Conservation (phyloP, 495 filamentous ascomycete species). For the Neurospora africana region DNA sequence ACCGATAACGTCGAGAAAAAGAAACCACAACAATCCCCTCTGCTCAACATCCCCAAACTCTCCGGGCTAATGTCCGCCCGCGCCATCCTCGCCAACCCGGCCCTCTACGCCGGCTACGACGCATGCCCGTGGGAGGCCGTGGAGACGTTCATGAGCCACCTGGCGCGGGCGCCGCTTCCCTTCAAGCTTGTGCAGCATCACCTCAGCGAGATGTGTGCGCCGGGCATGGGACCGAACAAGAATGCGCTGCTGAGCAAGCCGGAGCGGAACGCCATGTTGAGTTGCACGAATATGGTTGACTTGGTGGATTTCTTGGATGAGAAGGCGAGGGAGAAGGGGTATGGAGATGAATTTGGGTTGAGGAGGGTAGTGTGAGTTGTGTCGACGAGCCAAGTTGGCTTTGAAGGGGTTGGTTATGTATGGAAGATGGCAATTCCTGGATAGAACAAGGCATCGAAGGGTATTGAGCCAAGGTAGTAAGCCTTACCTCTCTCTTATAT, state of each 20-base stretch:
- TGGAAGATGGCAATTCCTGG: not conserved
- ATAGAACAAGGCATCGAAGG: not conserved
- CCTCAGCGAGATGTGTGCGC: constrained; percentile 50
- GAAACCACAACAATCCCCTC: not conserved
- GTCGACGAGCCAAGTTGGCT: not conserved
- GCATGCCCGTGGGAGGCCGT: constrained; percentile 50
- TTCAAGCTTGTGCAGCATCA: constrained; percentile 52
- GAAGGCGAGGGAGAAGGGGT: constrained; percentile 20
- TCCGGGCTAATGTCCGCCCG: constrained; percentile 55
- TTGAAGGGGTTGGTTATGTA: not conserved
- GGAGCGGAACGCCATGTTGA: constrained; percentile 41
- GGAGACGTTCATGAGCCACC: constrained; percentile 44
- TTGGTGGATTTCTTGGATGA: constrained; percentile 52
- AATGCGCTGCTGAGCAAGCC: constrained; percentile 38
- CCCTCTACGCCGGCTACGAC: constrained; percentile 44
- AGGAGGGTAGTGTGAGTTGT: constrained; percentile 1
- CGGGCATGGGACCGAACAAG: constrained; percentile 37
- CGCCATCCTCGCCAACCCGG: constrained; percentile 51
- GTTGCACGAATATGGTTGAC: constrained; percentile 42
- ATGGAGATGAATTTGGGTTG: constrained; percentile 5
- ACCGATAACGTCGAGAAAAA: not conserved
- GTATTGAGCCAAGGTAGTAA: not conserved
- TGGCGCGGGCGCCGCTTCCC: constrained; percentile 42
- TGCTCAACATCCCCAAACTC: constrained; percentile 24
- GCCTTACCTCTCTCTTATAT: not conserved